A percentile compares a stretch with the other conserved stretches of the same genome.
phyloP scores from a whole-genome alignment of 2,329 filamentous ascomycete genomes.

The Fusarium sp. region DNA sequence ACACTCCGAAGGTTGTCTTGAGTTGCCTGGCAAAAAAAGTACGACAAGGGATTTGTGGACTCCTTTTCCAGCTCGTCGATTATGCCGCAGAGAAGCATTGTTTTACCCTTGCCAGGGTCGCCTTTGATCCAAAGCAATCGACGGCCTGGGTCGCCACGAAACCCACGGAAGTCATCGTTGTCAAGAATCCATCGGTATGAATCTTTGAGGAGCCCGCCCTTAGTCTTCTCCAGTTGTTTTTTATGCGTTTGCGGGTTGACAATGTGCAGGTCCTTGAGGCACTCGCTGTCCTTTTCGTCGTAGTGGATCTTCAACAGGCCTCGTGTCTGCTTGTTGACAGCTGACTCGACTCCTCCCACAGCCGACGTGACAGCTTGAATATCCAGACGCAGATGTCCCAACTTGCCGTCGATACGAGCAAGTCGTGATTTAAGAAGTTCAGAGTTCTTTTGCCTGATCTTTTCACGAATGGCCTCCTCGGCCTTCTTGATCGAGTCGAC shows the following conservation, averaged over 20 bases:
- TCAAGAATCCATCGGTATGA: slow-evolving; percentile 50
- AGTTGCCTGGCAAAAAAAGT: slow-evolving; percentile 60
- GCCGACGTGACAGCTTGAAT: not conserved
- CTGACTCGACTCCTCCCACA: not conserved
- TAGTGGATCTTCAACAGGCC: not conserved
- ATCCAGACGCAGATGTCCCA: not conserved
- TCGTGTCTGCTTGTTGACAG: not conserved
- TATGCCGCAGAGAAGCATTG: slow-evolving; percentile 50
- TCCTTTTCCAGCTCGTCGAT: slow-evolving; percentile 36
- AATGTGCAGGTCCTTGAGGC: not conserved
- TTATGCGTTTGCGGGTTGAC: not conserved
- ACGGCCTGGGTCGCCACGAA: slow-evolving; percentile 29
- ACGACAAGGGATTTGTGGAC: slow-evolving; percentile 12
- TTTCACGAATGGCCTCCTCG: not conserved
- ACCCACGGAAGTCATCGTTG: slow-evolving; percentile 43
- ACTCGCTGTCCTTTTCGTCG: not conserved
- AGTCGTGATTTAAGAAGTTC: not conserved
- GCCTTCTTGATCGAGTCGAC: slow-evolving; percentile 3
- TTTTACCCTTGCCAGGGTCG: slow-evolving; percentile 53
- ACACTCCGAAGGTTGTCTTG: slow-evolving; percentile 53
- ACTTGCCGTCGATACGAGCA: not conserved
- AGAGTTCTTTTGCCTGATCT: not conserved
- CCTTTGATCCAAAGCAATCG: slow-evolving; percentile 51
- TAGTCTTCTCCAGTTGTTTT: slow-evolving; percentile 31
- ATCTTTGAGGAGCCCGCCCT: slow-evolving; percentile 33